Base-by-base conservation (phyloP, 2,329 filamentous ascomycete species). In the Neodidymelliopsis sp. region DNA sequence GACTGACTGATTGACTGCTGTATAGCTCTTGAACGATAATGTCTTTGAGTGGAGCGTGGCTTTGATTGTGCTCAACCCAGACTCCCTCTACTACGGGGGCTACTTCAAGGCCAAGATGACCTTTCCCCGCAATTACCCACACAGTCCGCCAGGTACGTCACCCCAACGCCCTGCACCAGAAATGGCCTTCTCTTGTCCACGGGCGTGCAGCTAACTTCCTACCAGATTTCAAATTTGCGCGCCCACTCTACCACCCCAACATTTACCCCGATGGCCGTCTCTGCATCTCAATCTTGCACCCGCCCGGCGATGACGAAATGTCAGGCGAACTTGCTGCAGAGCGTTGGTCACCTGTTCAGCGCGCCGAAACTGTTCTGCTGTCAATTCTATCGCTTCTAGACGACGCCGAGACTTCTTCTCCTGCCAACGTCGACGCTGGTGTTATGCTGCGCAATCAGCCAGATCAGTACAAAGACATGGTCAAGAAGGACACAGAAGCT, bases 221-320 rank as follows among this genome's bases (percentile, higher is more conserved):
- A 30, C 8, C 58, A 80, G 88, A 87, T 46, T 97, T 99, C 79
- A 87, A 87, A 57, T 97, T 99, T 76, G 72, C 85, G 13, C 82
- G 81, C 24, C 85, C 89, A 12, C 87, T 97, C 55, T 91, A 85
- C 76, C 93, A 99, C 72, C 93, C 93, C 3, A 99, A 99, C 72
- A 87, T 99, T 66, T 97, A 97, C 76, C 77, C 85, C 5, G 90
- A 97, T 71, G 93, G 93, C 63, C 87, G 87, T 60, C 83, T 97
- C 33, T 97, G 94, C 79, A 97, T 99, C 71, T 97, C 92, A 34
- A 99, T 99, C 65, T 85, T 99, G 9, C 93, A 99, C 74, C 83
- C 85, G 13, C 91, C 94, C 0, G 94, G 94, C 59, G 91, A 97
- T 53, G 93, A 97, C 69, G 84, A 89, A 61, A 93, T 92, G 80